Percentiles rank a stretch among this genome's conserved stretches.
Evolutionary conservation across 2,329 filamentous ascomycete species (phyloP).

Genomic region (Calonectria leucothoes): DNA sequence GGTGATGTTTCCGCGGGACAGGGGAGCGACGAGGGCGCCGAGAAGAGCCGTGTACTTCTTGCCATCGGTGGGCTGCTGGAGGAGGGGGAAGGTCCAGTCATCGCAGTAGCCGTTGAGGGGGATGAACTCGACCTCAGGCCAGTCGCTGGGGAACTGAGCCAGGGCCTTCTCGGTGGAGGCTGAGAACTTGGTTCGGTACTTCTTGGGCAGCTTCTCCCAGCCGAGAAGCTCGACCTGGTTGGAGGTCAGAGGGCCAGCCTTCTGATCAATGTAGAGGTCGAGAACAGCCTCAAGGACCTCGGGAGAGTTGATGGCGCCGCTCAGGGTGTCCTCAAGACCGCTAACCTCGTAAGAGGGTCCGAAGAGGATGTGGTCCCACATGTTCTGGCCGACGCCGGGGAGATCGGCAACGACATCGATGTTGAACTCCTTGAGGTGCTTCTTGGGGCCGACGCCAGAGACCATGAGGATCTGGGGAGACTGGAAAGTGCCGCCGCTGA

Average conservation of each 20-base stretch:
- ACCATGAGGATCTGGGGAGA: conserved; percentile 37
- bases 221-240: conserved; percentile 39
- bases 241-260: conserved; percentile 35
- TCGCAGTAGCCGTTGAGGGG: conserved; percentile 34
- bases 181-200: conserved; percentile 31
- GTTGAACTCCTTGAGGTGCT: conserved; percentile 22
- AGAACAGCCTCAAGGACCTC: conserved; percentile 27
- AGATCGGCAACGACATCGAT: conserved; percentile 30
- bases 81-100: conserved; percentile 32
- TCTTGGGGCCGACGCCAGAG: conserved; percentile 32
- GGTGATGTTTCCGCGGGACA: conserved; percentile 56
- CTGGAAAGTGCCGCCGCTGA: conserved; percentile 32
- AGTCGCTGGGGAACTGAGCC: conserved; percentile 25
- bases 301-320: conserved; percentile 31
- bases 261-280: conserved; percentile 24
- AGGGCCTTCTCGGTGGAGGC: conserved; percentile 21
- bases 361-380: conserved; percentile 36
- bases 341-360: conserved; percentile 31
- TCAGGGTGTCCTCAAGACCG: conserved; percentile 38
- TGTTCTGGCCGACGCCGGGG: conserved; percentile 33
- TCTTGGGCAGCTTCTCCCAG: conserved; percentile 40
- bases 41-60: conserved; percentile 25
- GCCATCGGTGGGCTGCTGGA: conserved; percentile 30
- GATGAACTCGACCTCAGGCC: conserved; percentile 35
- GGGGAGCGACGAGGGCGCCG: conserved; percentile 44